Base-by-base conservation (phyloP, 202 grass and related monocot genomes). In the Zizania palustris region DNA sequence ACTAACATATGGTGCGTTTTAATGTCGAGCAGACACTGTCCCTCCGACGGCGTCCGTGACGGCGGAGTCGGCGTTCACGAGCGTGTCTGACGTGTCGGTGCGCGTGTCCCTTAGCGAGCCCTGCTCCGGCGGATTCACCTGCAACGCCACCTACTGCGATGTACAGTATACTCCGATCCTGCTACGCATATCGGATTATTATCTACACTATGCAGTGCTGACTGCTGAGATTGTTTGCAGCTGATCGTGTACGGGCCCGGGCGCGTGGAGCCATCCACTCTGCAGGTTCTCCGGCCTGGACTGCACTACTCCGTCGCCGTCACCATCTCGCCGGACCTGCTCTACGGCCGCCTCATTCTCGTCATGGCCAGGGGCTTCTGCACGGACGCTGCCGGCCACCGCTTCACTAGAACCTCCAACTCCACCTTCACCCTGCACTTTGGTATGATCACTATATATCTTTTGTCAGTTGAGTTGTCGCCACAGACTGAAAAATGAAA, bases 241-340 rank as follows among this genome's bases (percentile, higher is more conserved):
- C 91, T 98, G 72, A 28, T 92, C 66, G 95, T 92, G 46, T 92
- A 92, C 78, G 95, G 95, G 53, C 63, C 78, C 55, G 95, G 89
- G 49, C 67, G 46, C n/a, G 83, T 98, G 44, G 60, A 92, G 64
- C 83, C 91, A 75, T 92, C 95, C 12, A 92, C 78, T 18, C 74
- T 98, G 11, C 37, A 78, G 87, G 69, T 90, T 12, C 77, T 95
- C 48, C 77, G 33, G 39, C 83, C 89, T 10, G 87, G 54, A 45
- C 61, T 88, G 58, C 77, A 78, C 54, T 98, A 84, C 82, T 88
- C 91, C 66, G 69, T 95, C 38, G 28, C 56, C 16, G 89, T 98
- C 56, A 14, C 18, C 41, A 42, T 92, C 48, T 87, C 85, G n/a
- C 45, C 73, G 49, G 82, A 81, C 7, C 22, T n/a, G 55, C 79